These are phyloP conservation scores for Protomyces inouyei DNA, from an alignment of 1,139 yeast species.

Conservation along the genomic window DNA sequence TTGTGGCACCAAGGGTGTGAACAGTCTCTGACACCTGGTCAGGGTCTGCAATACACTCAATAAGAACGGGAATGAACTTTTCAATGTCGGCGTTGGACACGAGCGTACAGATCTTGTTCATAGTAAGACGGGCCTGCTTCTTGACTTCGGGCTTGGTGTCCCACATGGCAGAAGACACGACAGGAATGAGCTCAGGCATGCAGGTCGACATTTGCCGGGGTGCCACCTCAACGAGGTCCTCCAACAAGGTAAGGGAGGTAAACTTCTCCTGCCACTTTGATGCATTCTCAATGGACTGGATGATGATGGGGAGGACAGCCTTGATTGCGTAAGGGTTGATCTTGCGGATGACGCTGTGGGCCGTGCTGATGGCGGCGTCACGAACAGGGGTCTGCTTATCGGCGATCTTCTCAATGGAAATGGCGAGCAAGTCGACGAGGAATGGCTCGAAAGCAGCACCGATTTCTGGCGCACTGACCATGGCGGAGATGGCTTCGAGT, in stretches of 20 bases:
- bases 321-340: slow-evolving; percentile 91
- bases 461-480: slow-evolving; percentile 61
- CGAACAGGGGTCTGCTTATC: slow-evolving; percentile 78
- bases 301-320: slow-evolving; percentile 77
- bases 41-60: slow-evolving; percentile 95
- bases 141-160: slow-evolving; percentile 98
- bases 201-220: slow-evolving; percentile 94
- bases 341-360: slow-evolving; percentile 69
- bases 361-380: slow-evolving; percentile 65
- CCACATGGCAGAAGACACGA: slow-evolving; percentile 99
- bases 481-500: slow-evolving; percentile 75
- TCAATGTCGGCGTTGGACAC: slow-evolving; percentile 99
- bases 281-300: slow-evolving; percentile 62
- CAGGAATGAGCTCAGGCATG: slow-evolving; percentile 99
- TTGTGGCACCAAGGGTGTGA: slow-evolving; percentile 97
- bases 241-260: slow-evolving; percentile 75
- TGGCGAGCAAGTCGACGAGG: slow-evolving; percentile 68
- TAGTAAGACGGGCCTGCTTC: slow-evolving; percentile 91
- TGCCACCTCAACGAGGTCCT: slow-evolving; percentile 88
- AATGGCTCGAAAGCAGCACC: slow-evolving; percentile 59
- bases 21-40: slow-evolving; percentile 97
- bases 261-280: slow-evolving; percentile 98
- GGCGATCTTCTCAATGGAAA: slow-evolving; percentile 74
- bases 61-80: slow-evolving; percentile 96
- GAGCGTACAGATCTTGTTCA: slow-evolving; percentile 94